phyloP scores from a whole-genome alignment of 2,329 filamentous ascomycete species.

The Nectriaceae sp. region DNA sequence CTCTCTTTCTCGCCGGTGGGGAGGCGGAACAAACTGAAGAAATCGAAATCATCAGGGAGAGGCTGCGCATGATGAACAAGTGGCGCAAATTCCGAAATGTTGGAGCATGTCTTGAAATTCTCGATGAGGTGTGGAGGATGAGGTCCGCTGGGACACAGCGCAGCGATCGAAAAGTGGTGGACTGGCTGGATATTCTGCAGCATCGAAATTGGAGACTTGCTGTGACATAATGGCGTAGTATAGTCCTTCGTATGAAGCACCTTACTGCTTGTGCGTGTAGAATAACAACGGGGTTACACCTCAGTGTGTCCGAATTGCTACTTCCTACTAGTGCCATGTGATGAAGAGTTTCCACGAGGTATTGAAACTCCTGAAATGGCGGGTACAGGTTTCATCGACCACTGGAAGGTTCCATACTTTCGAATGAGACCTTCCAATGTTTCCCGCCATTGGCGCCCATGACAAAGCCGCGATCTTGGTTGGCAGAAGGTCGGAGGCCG shows the following conservation, averaged over 20 bases:
- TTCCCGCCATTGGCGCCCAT: too few species aligned
- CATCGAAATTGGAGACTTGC: conserved; percentile 8
- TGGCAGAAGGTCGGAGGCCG: too few species aligned
- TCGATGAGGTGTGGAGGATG: conserved; percentile 10
- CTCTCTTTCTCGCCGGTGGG: neutral
- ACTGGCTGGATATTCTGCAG: conserved; percentile 8
- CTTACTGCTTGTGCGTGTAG: too few species aligned
- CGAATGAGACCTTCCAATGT: too few species aligned
- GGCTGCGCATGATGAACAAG: neutral
- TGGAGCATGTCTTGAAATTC: conserved; percentile 2
- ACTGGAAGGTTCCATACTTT: too few species aligned
- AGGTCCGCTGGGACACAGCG: conserved; percentile 1
- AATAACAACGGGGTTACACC: too few species aligned
- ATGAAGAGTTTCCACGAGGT: too few species aligned
- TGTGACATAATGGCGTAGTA: conserved; percentile 6
- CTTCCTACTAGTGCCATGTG: neutral
- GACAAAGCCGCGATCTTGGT: too few species aligned
- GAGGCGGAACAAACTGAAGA: neutral
- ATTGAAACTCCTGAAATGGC: too few species aligned
- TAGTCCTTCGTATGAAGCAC: too few species aligned
- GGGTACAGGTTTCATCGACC: too few species aligned
- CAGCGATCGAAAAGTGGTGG: neutral
- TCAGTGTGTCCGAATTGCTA: too few species aligned
- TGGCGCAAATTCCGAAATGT: conserved; percentile 9
- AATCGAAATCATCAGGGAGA: neutral